These are phyloP conservation scores for Tetrahymena elliotti DNA, from an alignment of 73 alveolate species.

Conservation along the genomic window DNA sequence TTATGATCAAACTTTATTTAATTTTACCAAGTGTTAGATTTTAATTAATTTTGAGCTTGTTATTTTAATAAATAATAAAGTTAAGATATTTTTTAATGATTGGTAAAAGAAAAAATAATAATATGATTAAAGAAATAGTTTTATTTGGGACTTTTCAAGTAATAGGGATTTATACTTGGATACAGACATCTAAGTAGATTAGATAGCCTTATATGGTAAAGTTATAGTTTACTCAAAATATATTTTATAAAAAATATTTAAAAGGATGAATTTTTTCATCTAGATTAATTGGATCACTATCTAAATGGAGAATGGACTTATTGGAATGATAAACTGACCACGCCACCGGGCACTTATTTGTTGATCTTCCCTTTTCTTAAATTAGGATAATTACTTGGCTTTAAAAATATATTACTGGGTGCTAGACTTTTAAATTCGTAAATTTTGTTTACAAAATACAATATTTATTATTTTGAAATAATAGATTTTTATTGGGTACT, in stretches of 20 bases:
- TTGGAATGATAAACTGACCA: constrained; percentile 53
- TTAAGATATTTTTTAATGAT: not conserved
- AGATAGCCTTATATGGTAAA: not conserved
- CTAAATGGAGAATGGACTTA: constrained; percentile 14
- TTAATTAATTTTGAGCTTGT: too few relatives aligned
- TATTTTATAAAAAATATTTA: not conserved
- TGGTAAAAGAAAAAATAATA: not conserved
- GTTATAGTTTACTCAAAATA: not conserved
- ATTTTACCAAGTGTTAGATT: too few relatives aligned
- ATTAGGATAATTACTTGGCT: not conserved
- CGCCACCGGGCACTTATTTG: constrained; percentile 49
- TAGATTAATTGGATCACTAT: constrained; percentile 37
- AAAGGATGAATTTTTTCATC: constrained; percentile 50
- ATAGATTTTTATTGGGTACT: not conserved
- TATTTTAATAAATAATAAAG: too few relatives aligned
- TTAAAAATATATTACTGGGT: not conserved
- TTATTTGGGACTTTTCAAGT: not conserved
- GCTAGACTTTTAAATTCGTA: constrained; percentile 41
- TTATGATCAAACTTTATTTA: too few relatives aligned
- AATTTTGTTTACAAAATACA: not conserved
- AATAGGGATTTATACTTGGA: not conserved
- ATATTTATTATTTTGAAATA: not conserved
- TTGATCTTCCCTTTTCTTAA: constrained; percentile 1
- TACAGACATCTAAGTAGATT: not conserved
- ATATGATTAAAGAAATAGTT: not conserved